Base-by-base conservation (phyloP, 2,329 filamentous ascomycete genomes). In the Aspergillus sp. region DNA sequence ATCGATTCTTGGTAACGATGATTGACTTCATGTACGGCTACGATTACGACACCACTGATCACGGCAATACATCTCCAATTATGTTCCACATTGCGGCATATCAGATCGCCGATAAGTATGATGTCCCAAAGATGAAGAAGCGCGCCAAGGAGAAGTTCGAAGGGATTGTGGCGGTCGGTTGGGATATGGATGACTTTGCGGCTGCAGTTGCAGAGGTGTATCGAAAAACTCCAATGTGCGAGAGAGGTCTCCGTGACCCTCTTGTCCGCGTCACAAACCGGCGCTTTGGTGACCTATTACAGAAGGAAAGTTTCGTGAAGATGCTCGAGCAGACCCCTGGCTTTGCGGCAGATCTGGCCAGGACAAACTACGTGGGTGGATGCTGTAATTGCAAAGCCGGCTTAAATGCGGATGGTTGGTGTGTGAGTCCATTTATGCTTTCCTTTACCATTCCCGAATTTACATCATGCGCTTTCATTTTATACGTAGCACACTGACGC, bases 71-170 rank as follows among this genome's bases (percentile, higher is more conserved):
- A 7, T 48, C 52, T 21, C n/a, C 52, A 8, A 55, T 55, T 24
- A n/a, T 55, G 52, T 49, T 55, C 6, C 45, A 55, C 23, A 24
- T 43, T 17, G 44, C 35, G 23, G 52, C 52, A 23, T 49, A 49
- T n/a, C 45, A 44, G 37, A 37, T 49, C 15, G 37, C 35, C 21
- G 52, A 55, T 9, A 55, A 55, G 17, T 49, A 49, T 8, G 44
- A 55, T n/a, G 45, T 55, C 7, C 52, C 45, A 11, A 55, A 23
- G 3, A 7, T 55, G 24, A 49, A 55, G 19, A 33, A 49, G 3
- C 5, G 49, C 17, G 39, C 39, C 5, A 35, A 31, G n/a, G n/a
- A 8, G 9, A 48, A 44, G 37, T 55, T 49, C 17, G 45, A 44
- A 14, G 14, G 12, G 11, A 6, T 41, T 11, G 23, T 49, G 23